Conservation (phyloP, 1,284 basidiomycete genomes). For the Rhizoctonia solani region DNA sequence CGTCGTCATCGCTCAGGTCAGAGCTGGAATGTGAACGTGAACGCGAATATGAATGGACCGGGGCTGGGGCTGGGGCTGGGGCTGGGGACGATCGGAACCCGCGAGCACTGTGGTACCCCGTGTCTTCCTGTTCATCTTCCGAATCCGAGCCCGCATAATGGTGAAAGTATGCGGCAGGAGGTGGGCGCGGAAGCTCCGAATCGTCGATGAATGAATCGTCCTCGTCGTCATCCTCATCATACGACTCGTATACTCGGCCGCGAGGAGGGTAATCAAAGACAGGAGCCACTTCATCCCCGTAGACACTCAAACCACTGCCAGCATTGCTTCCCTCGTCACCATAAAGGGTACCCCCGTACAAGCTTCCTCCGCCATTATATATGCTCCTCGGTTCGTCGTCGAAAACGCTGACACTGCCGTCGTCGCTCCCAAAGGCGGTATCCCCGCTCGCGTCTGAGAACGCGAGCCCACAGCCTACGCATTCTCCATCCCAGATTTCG, state of each 20-base stretch:
- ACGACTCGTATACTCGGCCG: slow-evolving; percentile 5
- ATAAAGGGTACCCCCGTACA: not conserved
- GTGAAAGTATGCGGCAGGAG: slow-evolving; percentile 22
- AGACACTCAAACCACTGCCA: not conserved
- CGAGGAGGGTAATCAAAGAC: not conserved
- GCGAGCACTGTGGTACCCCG: slow-evolving; percentile 6
- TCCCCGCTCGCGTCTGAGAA: slow-evolving; percentile 7
- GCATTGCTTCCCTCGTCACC: not conserved
- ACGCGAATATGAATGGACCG: no score
- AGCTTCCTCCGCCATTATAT: not conserved
- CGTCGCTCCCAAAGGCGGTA: slow-evolving; percentile 7
- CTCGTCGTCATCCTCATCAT: slow-evolving; percentile 24
- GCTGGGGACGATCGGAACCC: not conserved
- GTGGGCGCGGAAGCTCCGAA: slow-evolving; percentile 9
- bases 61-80: no score
- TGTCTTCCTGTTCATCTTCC: not conserved
- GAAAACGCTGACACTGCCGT: slow-evolving; percentile 16
- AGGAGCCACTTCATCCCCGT: not conserved
- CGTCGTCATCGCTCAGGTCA: not conserved
- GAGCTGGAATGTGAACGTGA: not conserved
- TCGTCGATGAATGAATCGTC: slow-evolving; percentile 30
- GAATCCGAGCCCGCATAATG: slow-evolving; percentile 25
- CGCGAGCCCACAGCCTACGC: not conserved
- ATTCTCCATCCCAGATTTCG: slow-evolving; percentile 25
- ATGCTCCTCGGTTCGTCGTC: not conserved